These are phyloP conservation scores for Mycena floridula DNA, from an alignment of 768 basidiomycete species.

Conservation along the genomic window DNA sequence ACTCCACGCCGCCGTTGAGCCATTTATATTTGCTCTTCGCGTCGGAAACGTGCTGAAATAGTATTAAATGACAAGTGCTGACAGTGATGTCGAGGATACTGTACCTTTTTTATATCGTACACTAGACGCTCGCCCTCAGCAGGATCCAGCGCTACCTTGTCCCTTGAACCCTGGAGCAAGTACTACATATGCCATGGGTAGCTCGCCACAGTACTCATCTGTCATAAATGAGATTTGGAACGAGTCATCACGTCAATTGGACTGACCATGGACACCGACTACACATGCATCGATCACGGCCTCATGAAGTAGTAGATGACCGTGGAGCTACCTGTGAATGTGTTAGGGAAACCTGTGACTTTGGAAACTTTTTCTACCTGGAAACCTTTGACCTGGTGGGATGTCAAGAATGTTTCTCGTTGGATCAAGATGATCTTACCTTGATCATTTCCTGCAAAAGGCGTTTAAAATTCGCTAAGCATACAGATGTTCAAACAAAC, in stretches of 20 bases:
- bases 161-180: constrained; percentile 22
- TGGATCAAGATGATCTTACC: too few relatives aligned
- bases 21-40: constrained; percentile 56
- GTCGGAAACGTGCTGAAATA: constrained; percentile 48
- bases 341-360: constrained; percentile 35
- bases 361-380: constrained; percentile 72
- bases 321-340: constrained; percentile 63
- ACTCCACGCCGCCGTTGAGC: constrained; percentile 55
- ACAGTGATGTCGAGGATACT: constrained; percentile 1
- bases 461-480: not conserved
- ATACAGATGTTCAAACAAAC: constrained; percentile 26
- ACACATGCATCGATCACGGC: constrained; percentile 60
- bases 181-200: constrained; percentile 68
- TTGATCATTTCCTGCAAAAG: constrained; percentile 32
- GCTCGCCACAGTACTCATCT: constrained; percentile 75
- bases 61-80: not conserved
- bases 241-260: too few relatives aligned
- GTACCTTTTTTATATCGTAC: constrained; percentile 51
- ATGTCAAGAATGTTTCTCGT: too few relatives aligned
- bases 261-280: constrained; percentile 59
- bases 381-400: too few relatives aligned
- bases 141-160: not conserved
- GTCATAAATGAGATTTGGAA: too few relatives aligned
- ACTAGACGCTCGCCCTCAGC: constrained; percentile 24
- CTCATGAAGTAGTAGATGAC: constrained; percentile 53